phyloP scores from a whole-genome alignment of 345 rosid species.

The Gossypium bickii region DNA sequence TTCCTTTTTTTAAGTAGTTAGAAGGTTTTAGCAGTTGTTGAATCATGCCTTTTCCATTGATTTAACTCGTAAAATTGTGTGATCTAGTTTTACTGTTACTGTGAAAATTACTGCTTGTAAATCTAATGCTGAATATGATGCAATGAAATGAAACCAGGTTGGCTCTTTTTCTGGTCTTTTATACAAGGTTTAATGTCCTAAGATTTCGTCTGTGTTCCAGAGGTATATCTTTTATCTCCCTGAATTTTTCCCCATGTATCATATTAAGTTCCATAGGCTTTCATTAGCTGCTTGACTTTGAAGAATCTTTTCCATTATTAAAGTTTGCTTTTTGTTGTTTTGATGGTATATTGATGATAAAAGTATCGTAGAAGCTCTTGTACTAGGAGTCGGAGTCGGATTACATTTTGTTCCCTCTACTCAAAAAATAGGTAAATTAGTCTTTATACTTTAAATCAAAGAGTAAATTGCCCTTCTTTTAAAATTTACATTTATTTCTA shows the following conservation, averaged over 20 bases:
- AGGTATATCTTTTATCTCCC: background rate
- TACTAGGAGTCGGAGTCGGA: too few species aligned
- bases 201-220: background rate
- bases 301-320: background rate
- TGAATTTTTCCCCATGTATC: too few species aligned
- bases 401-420: too few species aligned
- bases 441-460: too few species aligned
- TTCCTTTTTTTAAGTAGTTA: background rate
- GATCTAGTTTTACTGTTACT: slow-evolving; percentile 1
- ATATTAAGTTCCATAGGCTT: background rate
- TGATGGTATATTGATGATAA: too few species aligned
- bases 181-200: background rate
- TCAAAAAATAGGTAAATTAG: too few species aligned
- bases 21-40: slow-evolving; percentile 15
- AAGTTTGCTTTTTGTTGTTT: background rate
- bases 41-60: slow-evolving; percentile 16
- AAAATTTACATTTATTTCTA: too few species aligned
- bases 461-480: too few species aligned
- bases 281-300: background rate
- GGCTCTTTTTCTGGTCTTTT: background rate
- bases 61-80: background rate
- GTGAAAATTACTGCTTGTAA: too few species aligned
- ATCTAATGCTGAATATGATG: background rate
- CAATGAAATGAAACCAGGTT: slow-evolving; percentile 5
- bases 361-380: too few species aligned